A percentile compares a stretch with the other conserved stretches of the same genome.
Conservation (phyloP, 179 eudicot genomes). For the Patellifolia procumbens region DNA sequence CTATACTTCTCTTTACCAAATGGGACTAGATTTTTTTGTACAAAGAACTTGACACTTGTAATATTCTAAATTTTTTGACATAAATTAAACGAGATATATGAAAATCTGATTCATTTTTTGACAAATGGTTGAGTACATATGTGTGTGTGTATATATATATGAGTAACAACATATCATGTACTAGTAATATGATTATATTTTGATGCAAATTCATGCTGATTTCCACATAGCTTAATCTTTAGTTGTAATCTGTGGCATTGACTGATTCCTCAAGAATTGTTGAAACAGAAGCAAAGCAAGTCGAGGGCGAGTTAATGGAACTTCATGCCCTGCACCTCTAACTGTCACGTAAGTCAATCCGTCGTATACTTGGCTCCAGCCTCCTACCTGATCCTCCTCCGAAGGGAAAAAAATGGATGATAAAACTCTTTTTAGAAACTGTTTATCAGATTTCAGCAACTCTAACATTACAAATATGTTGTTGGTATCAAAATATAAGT, state of each 20-base stretch:
- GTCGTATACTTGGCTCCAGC: constrained; percentile 38
- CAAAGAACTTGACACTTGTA: neutral
- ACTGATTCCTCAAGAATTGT: constrained; percentile 34
- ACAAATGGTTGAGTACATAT: constrained; percentile 1
- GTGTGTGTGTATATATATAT: too few species aligned
- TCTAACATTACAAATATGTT: neutral
- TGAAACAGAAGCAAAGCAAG: constrained; percentile 33
- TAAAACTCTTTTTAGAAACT: neutral
- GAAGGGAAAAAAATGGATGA: neutral
- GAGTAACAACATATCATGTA: too few species aligned
- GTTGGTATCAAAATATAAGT: neutral
- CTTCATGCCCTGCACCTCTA: constrained; percentile 42
- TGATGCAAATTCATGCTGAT: neutral
- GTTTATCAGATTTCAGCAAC: neutral
- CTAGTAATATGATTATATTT: neutral
- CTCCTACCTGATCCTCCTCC: constrained; percentile 30
- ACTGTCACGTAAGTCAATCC: constrained; percentile 41
- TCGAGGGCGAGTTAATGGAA: constrained; percentile 34
- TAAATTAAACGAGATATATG: too few species aligned
- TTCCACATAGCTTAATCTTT: constrained; percentile 6
- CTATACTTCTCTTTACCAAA: neutral
- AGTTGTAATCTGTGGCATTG: constrained; percentile 38
- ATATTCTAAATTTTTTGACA: constrained; percentile 2
- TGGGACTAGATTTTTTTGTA: neutral
- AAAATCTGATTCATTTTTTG: neutral